phyloP scores from a whole-genome alignment of 2,329 filamentous ascomycete genomes.

The Fusarium subtropicale region DNA sequence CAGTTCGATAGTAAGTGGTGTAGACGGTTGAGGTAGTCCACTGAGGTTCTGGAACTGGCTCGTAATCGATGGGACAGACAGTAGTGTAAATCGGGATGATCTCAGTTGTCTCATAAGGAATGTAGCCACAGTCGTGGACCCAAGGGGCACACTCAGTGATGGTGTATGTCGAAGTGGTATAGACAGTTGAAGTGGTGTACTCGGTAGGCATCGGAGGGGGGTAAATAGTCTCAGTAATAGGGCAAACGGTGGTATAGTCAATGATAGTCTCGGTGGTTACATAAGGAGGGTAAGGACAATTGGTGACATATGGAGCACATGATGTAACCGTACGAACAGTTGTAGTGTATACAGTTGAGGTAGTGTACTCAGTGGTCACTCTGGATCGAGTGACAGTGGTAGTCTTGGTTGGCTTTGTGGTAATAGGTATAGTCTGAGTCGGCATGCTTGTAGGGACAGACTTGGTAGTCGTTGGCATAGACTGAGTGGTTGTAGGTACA shows the following conservation, averaged over 20 bases:
- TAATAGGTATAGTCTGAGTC: background rate
- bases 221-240: conserved; percentile 1
- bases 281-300: conserved; percentile 30
- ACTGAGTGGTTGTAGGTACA: background rate
- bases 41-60: background rate
- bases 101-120: conserved; percentile 23
- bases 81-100: conserved; percentile 22
- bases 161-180: conserved; percentile 23
- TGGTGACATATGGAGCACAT: conserved; percentile 1
- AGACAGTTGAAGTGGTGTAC: conserved; percentile 15
- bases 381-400: background rate
- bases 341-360: conserved; percentile 41
- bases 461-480: background rate
- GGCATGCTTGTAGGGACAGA: background rate
- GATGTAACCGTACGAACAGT: conserved; percentile 7
- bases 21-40: conserved; percentile 29
- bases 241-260: conserved; percentile 30
- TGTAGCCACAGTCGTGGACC: background rate
- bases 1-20: conserved; percentile 31
- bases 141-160: conserved; percentile 23
- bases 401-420: background rate
- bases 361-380: conserved; percentile 17
- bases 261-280: conserved; percentile 39
- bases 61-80: background rate
- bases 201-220: conserved; percentile 11